Conservation (phyloP, 495 filamentous ascomycete genomes). For the Apodospora peruviana region DNA sequence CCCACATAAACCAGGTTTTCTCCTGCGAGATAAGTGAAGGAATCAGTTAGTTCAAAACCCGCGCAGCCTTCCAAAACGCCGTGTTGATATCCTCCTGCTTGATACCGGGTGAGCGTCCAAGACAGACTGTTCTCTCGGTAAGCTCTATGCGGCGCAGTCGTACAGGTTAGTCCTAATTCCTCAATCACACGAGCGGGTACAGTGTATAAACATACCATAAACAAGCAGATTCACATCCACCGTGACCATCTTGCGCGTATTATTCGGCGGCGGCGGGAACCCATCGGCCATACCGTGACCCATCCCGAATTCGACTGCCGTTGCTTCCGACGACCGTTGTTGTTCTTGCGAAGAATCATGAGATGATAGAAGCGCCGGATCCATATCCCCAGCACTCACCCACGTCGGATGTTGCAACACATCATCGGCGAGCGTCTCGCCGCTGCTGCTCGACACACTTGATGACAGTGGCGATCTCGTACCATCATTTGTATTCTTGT, state of each 20-base stretch:
- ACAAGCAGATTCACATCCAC: conserved; percentile 24
- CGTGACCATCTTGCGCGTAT: conserved; percentile 12
- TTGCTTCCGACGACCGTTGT: too few species aligned
- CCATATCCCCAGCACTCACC: too few species aligned
- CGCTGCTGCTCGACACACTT: too few species aligned
- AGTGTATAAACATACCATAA: conserved; percentile 20
- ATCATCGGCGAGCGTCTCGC: too few species aligned
- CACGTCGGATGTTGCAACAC: too few species aligned
- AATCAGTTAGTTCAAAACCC: not conserved
- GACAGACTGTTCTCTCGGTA: conserved; percentile 42
- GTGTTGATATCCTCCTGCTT: conserved; percentile 52
- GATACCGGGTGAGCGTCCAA: conserved; percentile 59
- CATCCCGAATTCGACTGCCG: too few species aligned
- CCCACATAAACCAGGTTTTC: too few species aligned
- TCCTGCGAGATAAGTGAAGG: not conserved
- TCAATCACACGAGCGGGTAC: conserved; percentile 1
- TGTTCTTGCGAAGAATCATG: too few species aligned
- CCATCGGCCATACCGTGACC: not conserved
- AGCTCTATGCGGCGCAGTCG: conserved; percentile 22
- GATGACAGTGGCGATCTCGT: too few species aligned
- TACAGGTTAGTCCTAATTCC: too few species aligned
- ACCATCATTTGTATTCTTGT: too few species aligned
- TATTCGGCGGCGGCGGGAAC: not conserved
- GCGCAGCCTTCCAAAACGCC: conserved; percentile 40
- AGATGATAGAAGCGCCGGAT: too few species aligned